Base-by-base conservation (phyloP, 805 yeast species). In the Spathaspora hagerdaliae region DNA sequence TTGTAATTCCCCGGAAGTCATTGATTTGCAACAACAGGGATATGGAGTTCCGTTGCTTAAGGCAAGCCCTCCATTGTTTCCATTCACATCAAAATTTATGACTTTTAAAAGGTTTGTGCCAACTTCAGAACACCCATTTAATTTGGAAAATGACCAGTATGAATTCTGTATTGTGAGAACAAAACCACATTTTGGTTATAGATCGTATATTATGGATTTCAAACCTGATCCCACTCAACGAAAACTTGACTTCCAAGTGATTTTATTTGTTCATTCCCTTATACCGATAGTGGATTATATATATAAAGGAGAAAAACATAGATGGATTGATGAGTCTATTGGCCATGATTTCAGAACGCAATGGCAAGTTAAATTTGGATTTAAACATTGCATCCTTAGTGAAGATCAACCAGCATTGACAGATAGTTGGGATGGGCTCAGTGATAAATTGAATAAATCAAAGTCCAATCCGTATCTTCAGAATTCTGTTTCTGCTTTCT, bases 241-340 rank as follows among this genome's bases (percentile, higher is more conserved):
- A n/a, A 26, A 31, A 5, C 6, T 15, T 9, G 27, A 38, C 31
- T 48, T 48, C 29, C 38, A 41, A 38, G 19, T 48, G 5, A 38
- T 42, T 3, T 26, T 48, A 38, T 48, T 45, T 42, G 26, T 41
- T 13, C 51, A 48, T 33, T 32, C 40, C 7, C 34, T 39, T 11
- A 27, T 45, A 14, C 51, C 51, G 5, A 45, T 48, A 9, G 11
- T 10, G 19, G 51, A 48, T 41, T 48, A 48, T 32, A 40, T 45
- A 9, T 48, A 42, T 29, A 31, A 45, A 5, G 46, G 44, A 6
- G 27, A 45, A n/a, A 39, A 32, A 12, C 35, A 36, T 32, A n/a
- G 51, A 26, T 48, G 51, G 51, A 39, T 44, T 19, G 40, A 45
- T 24, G 51, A 42, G 15, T 31, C 45, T 7, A 29, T 12, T 13